phyloP scores from a whole-genome alignment of 305 asterid genomes.

The Andrographis paniculata region DNA sequence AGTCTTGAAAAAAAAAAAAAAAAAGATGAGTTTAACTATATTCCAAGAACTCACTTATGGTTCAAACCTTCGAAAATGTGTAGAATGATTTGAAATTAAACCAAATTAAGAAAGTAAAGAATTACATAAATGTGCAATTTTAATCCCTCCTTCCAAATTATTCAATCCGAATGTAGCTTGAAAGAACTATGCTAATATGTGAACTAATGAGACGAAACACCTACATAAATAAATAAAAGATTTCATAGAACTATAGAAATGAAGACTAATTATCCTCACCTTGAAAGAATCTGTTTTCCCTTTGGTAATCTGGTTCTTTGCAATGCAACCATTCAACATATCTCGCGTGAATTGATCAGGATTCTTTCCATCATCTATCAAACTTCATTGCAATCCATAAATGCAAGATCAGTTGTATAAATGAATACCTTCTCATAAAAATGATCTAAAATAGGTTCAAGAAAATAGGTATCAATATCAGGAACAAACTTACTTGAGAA shows the following conservation, averaged over 20 bases:
- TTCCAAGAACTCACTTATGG: no score
- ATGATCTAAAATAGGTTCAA: not conserved
- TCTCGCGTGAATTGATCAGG: slow-evolving; percentile 87
- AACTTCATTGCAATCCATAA: slow-evolving; percentile 29
- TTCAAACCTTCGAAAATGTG: no score
- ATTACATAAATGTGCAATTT: no score
- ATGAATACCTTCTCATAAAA: not conserved
- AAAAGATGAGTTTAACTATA: no score
- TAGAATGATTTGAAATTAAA: no score
- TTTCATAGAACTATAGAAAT: not conserved
- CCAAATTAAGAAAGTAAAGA: no score
- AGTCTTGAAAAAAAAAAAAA: no score
- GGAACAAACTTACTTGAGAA: not conserved
- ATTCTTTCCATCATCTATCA: slow-evolving; percentile 94
- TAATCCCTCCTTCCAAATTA: no score
- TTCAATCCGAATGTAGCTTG: no score
- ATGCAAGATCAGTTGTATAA: not conserved
- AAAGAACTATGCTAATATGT: no score
- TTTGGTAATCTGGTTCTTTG: slow-evolving; percentile 78
- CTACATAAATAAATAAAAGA: not conserved
- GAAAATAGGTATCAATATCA: not conserved
- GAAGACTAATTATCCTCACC: slow-evolving; percentile 32
- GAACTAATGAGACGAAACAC: no score
- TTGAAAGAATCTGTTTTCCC: slow-evolving; percentile 86
- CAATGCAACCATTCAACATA: slow-evolving; percentile 68